Evolutionary conservation across 352 stramenopile genomes (phyloP).

Genomic region (Thalassiosira pacifica): DNA sequence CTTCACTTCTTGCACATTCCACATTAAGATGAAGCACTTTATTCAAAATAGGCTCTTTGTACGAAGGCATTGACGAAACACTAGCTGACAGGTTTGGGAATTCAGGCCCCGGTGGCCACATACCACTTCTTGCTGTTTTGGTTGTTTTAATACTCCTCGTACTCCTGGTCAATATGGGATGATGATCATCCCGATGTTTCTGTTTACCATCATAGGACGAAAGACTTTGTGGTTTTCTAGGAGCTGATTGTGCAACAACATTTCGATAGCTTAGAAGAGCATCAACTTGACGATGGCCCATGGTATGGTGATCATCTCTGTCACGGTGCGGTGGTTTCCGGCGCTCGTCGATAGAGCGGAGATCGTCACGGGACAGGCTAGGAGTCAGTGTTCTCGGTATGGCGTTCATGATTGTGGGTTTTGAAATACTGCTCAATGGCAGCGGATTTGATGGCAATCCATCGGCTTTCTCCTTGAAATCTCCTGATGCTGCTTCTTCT

Average conservation of each 20-base stretch:
- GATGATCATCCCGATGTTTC: conserved; percentile 47
- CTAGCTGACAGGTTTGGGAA: conserved; percentile 48
- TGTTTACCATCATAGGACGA: conserved; percentile 59
- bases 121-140: conserved; percentile 46
- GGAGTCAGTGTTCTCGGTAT: conserved; percentile 38
- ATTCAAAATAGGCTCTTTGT: conserved; percentile 55
- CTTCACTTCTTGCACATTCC: conserved; percentile 65
- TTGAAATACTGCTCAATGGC: conserved; percentile 51
- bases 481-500: conserved; percentile 33
- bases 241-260: conserved; percentile 56
- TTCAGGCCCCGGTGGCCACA: conserved; percentile 36
- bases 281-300: conserved; percentile 60
- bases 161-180: conserved; percentile 24
- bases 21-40: conserved; percentile 65
- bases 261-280: conserved; percentile 66
- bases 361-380: conserved; percentile 75
- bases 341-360: conserved; percentile 62
- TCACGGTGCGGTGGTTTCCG: conserved; percentile 40
- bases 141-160: conserved; percentile 55
- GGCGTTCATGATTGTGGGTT: conserved; percentile 26
- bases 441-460: conserved; percentile 8
- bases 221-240: conserved; percentile 50
- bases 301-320: conserved; percentile 54
- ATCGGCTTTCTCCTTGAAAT: conserved; percentile 38
- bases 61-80: conserved; percentile 51